Conservation (phyloP, 1,139 yeast genomes). For the Candida sojae region DNA sequence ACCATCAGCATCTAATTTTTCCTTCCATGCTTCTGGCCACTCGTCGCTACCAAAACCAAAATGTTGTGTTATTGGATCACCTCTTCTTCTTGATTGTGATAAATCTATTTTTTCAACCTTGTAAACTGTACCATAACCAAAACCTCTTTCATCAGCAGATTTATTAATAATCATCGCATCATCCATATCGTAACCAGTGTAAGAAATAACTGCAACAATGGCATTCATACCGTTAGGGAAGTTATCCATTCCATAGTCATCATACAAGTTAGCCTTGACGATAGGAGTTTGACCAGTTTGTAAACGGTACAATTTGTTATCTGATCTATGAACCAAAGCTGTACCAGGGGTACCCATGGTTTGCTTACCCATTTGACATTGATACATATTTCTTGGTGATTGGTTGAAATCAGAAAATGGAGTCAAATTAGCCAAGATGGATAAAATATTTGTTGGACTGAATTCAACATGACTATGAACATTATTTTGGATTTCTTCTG, state of each 20-base stretch:
- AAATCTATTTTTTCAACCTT: slow-evolving; percentile 92
- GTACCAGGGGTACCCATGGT: slow-evolving; percentile 99
- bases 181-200: slow-evolving; percentile 99
- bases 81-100: slow-evolving; percentile 75
- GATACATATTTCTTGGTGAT: slow-evolving; percentile 99
- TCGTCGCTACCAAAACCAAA: slow-evolving; percentile 92
- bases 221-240: slow-evolving; percentile 99
- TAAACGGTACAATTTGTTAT: slow-evolving; percentile 87
- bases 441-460: slow-evolving; percentile 90
- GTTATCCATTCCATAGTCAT: slow-evolving; percentile 96
- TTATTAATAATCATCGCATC: slow-evolving; percentile 99
- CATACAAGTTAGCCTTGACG: slow-evolving; percentile 90
- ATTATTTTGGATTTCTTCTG: slow-evolving; percentile 81
- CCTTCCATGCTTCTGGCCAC: slow-evolving; percentile 91
- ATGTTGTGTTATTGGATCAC: slow-evolving; percentile 93
- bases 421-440: slow-evolving; percentile 92
- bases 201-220: slow-evolving; percentile 97
- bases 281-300: slow-evolving; percentile 98
- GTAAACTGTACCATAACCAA: slow-evolving; percentile 95
- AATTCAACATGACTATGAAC: slow-evolving; percentile 92
- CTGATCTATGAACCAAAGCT: slow-evolving; percentile 88
- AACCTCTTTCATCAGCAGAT: slow-evolving; percentile 97
- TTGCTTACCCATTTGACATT: slow-evolving; percentile 99
- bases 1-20: slow-evolving; percentile 88
- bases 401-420: slow-evolving; percentile 98